These are phyloP conservation scores for Fusarium graminum DNA, from an alignment of 2,329 filamentous ascomycete genomes.

Conservation along the genomic window DNA sequence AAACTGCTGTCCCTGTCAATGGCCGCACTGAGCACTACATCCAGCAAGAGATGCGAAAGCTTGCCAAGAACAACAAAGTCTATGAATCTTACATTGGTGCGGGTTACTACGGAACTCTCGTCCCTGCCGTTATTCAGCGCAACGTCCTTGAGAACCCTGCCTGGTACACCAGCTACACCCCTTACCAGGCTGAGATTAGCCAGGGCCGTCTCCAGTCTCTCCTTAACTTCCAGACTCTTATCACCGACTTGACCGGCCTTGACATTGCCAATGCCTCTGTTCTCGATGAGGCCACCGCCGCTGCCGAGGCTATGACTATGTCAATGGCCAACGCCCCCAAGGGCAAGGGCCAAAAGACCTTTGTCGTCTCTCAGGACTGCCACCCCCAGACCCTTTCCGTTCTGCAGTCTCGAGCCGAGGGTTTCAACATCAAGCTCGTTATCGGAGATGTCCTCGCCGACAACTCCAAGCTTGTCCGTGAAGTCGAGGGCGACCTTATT, in stretches of 20 bases:
- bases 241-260: slow-evolving; percentile 87
- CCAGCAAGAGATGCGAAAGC: slow-evolving; percentile 70
- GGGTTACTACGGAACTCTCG: slow-evolving; percentile 88
- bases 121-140: slow-evolving; percentile 90
- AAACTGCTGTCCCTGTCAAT: slow-evolving; percentile 42
- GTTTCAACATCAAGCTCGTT: slow-evolving; percentile 86
- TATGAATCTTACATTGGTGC: slow-evolving; percentile 82
- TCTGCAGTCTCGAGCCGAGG: slow-evolving; percentile 84
- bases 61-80: slow-evolving; percentile 52
- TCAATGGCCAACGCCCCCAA: slow-evolving; percentile 74
- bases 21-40: slow-evolving; percentile 49
- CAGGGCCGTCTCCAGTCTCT: slow-evolving; percentile 92
- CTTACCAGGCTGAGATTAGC: slow-evolving; percentile 97
- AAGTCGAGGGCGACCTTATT: slow-evolving; percentile 83
- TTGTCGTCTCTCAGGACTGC: slow-evolving; percentile 83
- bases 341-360: slow-evolving; percentile 81
- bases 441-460: slow-evolving; percentile 79
- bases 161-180: slow-evolving; percentile 98
- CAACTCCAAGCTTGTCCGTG: slow-evolving; percentile 73
- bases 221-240: slow-evolving; percentile 94
- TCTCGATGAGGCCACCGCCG: slow-evolving; percentile 91
- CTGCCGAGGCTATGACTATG: slow-evolving; percentile 95
- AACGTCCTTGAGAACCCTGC: slow-evolving; percentile 93
- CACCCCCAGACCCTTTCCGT: slow-evolving; percentile 92
- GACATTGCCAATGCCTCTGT: slow-evolving; percentile 92